Evolutionary conservation across 2,329 filamentous ascomycete genomes (phyloP).

Genomic region (Colletotrichum horii): DNA sequence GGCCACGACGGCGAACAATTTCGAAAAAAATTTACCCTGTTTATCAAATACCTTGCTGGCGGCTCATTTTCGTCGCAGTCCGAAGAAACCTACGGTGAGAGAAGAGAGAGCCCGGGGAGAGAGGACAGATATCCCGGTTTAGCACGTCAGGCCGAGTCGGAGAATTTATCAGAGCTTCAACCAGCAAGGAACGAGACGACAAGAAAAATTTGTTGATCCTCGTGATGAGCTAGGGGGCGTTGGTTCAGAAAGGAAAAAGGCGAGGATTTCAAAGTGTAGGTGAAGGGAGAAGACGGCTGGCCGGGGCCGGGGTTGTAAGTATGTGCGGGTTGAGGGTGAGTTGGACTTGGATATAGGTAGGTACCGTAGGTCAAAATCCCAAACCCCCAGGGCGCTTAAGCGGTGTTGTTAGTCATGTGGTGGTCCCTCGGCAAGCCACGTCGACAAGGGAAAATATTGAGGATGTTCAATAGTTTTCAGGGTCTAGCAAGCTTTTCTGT

Average conservation of each 20-base stretch:
- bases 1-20: not conserved
- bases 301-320: not conserved
- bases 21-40: not conserved
- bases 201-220: not conserved
- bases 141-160: not conserved
- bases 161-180: not conserved
- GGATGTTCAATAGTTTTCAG: not conserved
- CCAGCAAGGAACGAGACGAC: not conserved
- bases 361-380: not conserved
- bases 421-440: not conserved
- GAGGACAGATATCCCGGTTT: not conserved
- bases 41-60: not conserved
- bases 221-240: not conserved
- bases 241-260: not conserved
- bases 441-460: not conserved
- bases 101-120: not conserved
- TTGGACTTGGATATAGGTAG: not conserved
- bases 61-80: not conserved
- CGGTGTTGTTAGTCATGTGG: not conserved
- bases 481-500: not conserved
- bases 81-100: conserved; percentile 4
- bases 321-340: not conserved
- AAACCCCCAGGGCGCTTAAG: not conserved
- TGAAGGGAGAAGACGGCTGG: not conserved
- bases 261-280: not conserved